Percentiles rank a stretch among this genome's conserved stretches.
phyloP scores from a whole-genome alignment of 2,329 filamentous ascomycete genomes.

The Dactylellina leptospora region DNA sequence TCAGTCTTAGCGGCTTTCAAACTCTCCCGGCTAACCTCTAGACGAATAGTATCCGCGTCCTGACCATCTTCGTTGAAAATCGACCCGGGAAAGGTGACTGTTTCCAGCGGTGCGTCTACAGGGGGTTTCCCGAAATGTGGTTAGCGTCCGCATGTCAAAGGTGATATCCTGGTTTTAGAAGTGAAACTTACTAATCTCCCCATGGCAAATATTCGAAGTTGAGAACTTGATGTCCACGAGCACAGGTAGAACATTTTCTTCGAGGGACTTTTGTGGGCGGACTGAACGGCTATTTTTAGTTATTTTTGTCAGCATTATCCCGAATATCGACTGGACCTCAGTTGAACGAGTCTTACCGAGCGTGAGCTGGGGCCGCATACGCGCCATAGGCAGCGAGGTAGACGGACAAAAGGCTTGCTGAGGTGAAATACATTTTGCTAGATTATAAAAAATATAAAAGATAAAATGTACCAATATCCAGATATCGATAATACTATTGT shows the following conservation, averaged over 20 bases:
- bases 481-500: slow-evolving; percentile 4
- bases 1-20: slow-evolving; percentile 28
- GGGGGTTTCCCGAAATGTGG: slow-evolving; percentile 7
- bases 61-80: neutral
- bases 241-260: neutral
- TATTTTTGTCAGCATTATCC: neutral
- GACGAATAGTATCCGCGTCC: slow-evolving; percentile 11
- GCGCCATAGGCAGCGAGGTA: slow-evolving; percentile 23
- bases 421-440: slow-evolving; percentile 21
- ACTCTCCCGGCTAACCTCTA: slow-evolving; percentile 19
- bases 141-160: slow-evolving; percentile 17
- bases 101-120: slow-evolving; percentile 16
- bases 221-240: slow-evolving; percentile 32
- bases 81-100: slow-evolving; percentile 9
- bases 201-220: neutral
- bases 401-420: slow-evolving; percentile 30
- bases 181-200: slow-evolving; percentile 28
- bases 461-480: slow-evolving; percentile 13
- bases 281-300: neutral
- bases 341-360: neutral
- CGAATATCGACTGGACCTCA: neutral
- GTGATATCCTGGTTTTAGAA: neutral
- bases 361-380: slow-evolving; percentile 23
- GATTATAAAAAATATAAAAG: slow-evolving; percentile 6
- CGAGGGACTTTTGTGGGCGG: slow-evolving; percentile 17